These are phyloP conservation scores for Kappamyces sp. DNA, from an alignment of 192 early-diverging fungal genomes.

Conservation along the genomic window DNA sequence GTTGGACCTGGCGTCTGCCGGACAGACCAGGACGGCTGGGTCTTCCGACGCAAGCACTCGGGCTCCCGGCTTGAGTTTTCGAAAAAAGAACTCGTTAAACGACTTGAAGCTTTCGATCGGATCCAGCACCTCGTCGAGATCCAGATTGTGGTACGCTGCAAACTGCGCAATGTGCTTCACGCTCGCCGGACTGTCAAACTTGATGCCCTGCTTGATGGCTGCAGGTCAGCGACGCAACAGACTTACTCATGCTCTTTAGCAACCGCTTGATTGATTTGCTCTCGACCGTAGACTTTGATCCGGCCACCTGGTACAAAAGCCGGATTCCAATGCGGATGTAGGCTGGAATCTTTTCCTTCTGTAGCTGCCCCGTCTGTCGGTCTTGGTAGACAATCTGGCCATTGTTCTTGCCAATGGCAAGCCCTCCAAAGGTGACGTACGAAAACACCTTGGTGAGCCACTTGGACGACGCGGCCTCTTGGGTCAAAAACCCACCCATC, in stretches of 20 bases:
- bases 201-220: slow-evolving; percentile 60
- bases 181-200: slow-evolving; percentile 61
- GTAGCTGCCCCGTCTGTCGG: slow-evolving; percentile 56
- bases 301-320: slow-evolving; percentile 65
- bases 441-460: slow-evolving; percentile 61
- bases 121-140: slow-evolving; percentile 60
- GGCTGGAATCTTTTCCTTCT: slow-evolving; percentile 72
- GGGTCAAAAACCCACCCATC: slow-evolving; percentile 71
- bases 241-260: slow-evolving; percentile 29
- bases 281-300: slow-evolving; percentile 30
- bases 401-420: slow-evolving; percentile 52
- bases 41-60: slow-evolving; percentile 36
- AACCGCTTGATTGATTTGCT: slow-evolving; percentile 30
- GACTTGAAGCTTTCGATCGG: slow-evolving; percentile 62
- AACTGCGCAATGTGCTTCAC: slow-evolving; percentile 63
- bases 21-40: slow-evolving; percentile 54
- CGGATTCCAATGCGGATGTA: slow-evolving; percentile 76
- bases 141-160: slow-evolving; percentile 64
- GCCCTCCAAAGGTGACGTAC: slow-evolving; percentile 59
- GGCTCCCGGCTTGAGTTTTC: slow-evolving; percentile 64
- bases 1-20: slow-evolving; percentile 71
- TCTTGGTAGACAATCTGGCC: slow-evolving; percentile 49
- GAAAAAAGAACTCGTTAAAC: slow-evolving; percentile 86
- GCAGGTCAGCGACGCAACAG: slow-evolving; percentile 26
- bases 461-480: slow-evolving; percentile 66